Evolutionary conservation across 2,329 filamentous ascomycete genomes (phyloP).

Genomic region (Talaromyces sp.): DNA sequence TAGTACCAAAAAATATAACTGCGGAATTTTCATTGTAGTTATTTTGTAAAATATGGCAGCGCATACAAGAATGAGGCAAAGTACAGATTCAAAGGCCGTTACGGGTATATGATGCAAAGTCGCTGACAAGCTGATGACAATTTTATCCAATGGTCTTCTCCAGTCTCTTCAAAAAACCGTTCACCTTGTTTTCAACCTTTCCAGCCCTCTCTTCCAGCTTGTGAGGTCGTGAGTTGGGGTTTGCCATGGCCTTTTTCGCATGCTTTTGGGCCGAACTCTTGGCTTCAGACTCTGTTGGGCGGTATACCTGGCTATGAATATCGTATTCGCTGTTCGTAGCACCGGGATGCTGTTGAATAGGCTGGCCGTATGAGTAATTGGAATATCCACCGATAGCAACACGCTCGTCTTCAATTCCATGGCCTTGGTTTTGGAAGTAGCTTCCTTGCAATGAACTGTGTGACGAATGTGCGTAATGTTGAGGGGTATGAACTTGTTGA

Average conservation of each 20-base stretch:
- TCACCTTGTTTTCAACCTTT: conserved; percentile 37
- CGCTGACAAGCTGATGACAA: background rate
- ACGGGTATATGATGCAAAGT: background rate
- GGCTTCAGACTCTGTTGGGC: conserved; percentile 39
- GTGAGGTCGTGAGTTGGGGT: conserved; percentile 25
- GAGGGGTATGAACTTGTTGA: conserved; percentile 2
- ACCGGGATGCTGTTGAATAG: conserved; percentile 17
- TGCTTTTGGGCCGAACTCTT: conserved; percentile 29
- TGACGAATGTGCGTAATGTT: conserved; percentile 11
- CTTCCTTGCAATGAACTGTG: conserved; percentile 16
- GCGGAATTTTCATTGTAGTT: background rate
- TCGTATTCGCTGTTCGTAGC: conserved; percentile 30
- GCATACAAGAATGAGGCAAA: background rate
- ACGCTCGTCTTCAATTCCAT: conserved; percentile 9
- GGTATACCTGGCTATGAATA: conserved; percentile 42
- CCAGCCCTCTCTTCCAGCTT: conserved; percentile 33
- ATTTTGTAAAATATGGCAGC: background rate
- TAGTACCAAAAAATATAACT: background rate
- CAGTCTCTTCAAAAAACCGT: conserved; percentile 40
- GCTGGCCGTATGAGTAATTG: conserved; percentile 37
- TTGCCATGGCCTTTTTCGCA: conserved; percentile 26
- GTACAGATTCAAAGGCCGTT: conserved; percentile 3
- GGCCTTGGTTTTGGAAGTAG: conserved; percentile 14
- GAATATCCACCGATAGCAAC: conserved; percentile 33
- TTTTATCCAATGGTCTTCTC: conserved; percentile 34